Evolutionary conservation across 257 asterid species (phyloP).

Genomic region (Sherardia arvensis): DNA sequence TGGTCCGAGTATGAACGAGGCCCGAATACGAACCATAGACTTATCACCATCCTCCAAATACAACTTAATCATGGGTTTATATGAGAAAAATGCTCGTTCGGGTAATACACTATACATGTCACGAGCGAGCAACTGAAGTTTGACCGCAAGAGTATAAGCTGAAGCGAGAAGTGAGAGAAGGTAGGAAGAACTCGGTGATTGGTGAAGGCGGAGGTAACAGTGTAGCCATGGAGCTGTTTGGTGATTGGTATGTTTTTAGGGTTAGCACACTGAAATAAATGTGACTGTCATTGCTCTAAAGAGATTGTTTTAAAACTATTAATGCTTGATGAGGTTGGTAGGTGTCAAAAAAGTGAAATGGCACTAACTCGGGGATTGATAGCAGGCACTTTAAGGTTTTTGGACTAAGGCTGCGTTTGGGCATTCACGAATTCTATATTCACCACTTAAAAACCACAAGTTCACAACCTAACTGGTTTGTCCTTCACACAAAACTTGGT

Average conservation of each 20-base stretch:
- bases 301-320: constrained; percentile 1
- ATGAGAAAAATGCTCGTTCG: constrained; percentile 39
- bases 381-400: constrained; percentile 34
- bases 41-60: constrained; percentile 49
- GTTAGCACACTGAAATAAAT: constrained; percentile 54
- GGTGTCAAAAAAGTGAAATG: not conserved
- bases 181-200: constrained; percentile 24
- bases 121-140: constrained; percentile 26
- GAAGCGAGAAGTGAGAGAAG: constrained; percentile 52
- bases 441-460: not conserved
- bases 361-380: constrained; percentile 16
- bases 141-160: constrained; percentile 44
- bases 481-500: not conserved
- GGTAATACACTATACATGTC: constrained; percentile 63
- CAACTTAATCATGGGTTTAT: constrained; percentile 62
- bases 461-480: not conserved
- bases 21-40: too few species aligned
- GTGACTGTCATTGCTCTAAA: constrained; percentile 49
- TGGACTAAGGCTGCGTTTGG: constrained; percentile 30
- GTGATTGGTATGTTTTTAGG: constrained; percentile 39
- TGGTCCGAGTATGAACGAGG: too few species aligned
- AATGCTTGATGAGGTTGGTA: constrained; percentile 6
- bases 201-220: constrained; percentile 44
- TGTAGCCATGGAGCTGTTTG: constrained; percentile 54
- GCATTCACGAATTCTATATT: constrained; percentile 23